Percentiles rank a stretch among this genome's conserved stretches.
Evolutionary conservation across 176 grass and related monocot species (phyloP).

Genomic region (Thinopyrum elongatum): DNA sequence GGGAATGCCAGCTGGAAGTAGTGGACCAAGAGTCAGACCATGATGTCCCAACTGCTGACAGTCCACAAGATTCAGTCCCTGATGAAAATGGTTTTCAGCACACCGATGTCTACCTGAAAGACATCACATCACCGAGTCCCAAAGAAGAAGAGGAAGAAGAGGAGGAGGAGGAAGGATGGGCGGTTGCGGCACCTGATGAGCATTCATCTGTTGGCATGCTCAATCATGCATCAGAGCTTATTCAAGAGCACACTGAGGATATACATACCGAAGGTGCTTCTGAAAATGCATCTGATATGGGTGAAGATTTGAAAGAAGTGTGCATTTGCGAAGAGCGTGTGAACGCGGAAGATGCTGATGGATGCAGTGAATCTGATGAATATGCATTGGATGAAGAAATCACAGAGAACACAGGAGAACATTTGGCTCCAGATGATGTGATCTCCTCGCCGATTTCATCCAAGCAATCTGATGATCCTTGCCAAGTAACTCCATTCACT

Average conservation of each 20-base stretch:
- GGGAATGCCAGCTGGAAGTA: slow-evolving; percentile 32
- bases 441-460: slow-evolving; percentile 33
- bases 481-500: slow-evolving; percentile 17
- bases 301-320: slow-evolving; percentile 35
- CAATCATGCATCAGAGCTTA: neutral
- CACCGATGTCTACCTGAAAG: slow-evolving; percentile 21
- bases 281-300: slow-evolving; percentile 30
- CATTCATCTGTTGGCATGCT: slow-evolving; percentile 14
- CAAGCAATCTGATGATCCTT: slow-evolving; percentile 39
- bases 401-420: slow-evolving; percentile 35
- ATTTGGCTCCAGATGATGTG: slow-evolving; percentile 34
- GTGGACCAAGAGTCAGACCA: slow-evolving; percentile 32
- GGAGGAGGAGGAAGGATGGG: neutral
- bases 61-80: slow-evolving; percentile 42
- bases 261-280: slow-evolving; percentile 11
- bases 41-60: slow-evolving; percentile 30
- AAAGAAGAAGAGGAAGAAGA: neutral
- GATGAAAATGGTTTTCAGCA: slow-evolving; percentile 40
- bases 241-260: slow-evolving; percentile 15
- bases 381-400: slow-evolving; percentile 28
- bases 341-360: slow-evolving; percentile 17
- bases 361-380: slow-evolving; percentile 32
- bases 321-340: slow-evolving; percentile 9
- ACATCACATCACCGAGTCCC: slow-evolving; percentile 6
- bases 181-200: neutral